Percentiles rank a stretch among this genome's conserved stretches.
phyloP scores from a whole-genome alignment of 768 basidiomycete genomes.

The Infundibulicybe gibba region DNA sequence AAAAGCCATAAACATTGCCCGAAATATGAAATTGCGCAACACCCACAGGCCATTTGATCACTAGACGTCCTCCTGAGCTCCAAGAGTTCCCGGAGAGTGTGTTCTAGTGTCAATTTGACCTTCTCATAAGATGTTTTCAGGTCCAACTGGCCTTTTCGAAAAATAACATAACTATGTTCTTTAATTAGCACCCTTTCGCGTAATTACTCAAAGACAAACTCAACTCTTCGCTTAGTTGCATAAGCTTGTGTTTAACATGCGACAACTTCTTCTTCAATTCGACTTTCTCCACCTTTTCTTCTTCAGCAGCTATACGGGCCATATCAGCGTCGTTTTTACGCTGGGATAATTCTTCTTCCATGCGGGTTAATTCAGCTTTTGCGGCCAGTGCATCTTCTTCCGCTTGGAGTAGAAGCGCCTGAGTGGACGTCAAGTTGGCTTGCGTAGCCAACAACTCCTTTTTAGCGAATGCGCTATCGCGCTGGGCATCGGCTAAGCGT shows the following conservation, averaged over 20 bases:
- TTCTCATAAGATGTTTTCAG: slow-evolving; percentile 6
- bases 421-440: too few species aligned
- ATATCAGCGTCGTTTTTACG: not conserved
- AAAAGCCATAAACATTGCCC: too few species aligned
- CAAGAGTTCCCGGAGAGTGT: slow-evolving; percentile 3
- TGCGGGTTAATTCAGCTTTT: too few species aligned
- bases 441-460: too few species aligned
- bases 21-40: not conserved
- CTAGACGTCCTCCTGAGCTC: slow-evolving; percentile 5
- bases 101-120: not conserved
- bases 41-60: slow-evolving; percentile 2
- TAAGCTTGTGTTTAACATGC: slow-evolving; percentile 1
- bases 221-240: slow-evolving; percentile 8
- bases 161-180: slow-evolving; percentile 4
- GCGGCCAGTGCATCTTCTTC: too few species aligned
- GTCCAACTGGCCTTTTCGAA: slow-evolving; percentile 2
- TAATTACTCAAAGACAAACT: not conserved
- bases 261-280: not conserved
- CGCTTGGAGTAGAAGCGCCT: too few species aligned
- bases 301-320: not conserved
- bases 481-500: too few species aligned
- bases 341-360: too few species aligned
- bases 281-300: slow-evolving; percentile 3
- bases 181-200: not conserved
- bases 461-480: too few species aligned